phyloP scores from a whole-genome alignment of 2,329 filamentous ascomycete species.

The Aspergillus felis region DNA sequence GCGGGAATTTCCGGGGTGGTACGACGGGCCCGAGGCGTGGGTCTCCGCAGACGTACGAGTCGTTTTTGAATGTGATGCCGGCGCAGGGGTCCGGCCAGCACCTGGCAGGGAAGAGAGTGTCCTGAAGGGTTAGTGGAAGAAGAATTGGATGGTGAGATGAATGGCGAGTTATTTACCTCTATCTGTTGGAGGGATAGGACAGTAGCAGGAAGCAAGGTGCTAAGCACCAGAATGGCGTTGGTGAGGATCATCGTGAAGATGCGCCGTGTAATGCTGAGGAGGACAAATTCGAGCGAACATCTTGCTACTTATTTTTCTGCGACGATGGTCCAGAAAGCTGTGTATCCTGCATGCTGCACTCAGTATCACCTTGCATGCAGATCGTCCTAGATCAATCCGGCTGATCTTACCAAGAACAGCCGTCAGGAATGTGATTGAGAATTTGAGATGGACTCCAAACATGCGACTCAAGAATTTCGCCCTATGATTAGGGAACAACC shows the following conservation, averaged over 20 bases:
- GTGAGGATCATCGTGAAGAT: not conserved
- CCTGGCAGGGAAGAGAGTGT: not conserved
- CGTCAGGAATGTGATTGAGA: too few relatives aligned
- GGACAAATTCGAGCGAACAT: too few relatives aligned
- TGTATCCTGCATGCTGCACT: not conserved
- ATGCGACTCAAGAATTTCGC: too few relatives aligned
- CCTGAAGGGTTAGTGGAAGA: not conserved
- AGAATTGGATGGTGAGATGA: not conserved
- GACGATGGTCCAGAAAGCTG: too few relatives aligned
- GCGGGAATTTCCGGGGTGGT: slow-evolving; percentile 30
- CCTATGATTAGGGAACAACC: not conserved
- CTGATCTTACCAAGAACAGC: too few relatives aligned
- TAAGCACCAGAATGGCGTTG: not conserved
- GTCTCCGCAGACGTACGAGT: slow-evolving; percentile 38
- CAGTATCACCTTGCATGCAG: not conserved
- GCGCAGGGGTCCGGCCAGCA: slow-evolving; percentile 25
- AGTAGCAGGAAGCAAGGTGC: not conserved
- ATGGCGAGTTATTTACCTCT: not conserved
- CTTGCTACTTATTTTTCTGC: not conserved
- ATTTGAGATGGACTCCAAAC: too few relatives aligned
- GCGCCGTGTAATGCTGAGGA: not conserved
- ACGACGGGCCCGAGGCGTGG: slow-evolving; percentile 34
- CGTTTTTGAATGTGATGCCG: slow-evolving; percentile 28
- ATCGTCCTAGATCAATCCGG: not conserved
- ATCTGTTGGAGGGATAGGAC: not conserved